A percentile compares a stretch with the other conserved stretches of the same genome.
Conservation (phyloP, 2,329 filamentous ascomycete species). For the Apiospora marii region DNA sequence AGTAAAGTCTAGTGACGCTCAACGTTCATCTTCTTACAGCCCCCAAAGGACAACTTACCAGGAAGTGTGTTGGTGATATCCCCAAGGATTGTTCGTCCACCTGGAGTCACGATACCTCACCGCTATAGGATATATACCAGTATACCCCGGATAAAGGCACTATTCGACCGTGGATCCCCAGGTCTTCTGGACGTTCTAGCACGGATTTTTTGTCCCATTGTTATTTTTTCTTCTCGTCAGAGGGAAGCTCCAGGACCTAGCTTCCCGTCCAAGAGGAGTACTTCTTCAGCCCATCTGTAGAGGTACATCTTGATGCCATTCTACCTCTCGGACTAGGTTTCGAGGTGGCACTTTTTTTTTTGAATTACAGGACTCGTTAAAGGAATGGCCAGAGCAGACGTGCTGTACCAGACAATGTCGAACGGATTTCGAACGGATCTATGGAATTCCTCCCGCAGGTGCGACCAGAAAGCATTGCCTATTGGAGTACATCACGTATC, state of each 20-base stretch:
- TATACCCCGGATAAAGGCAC: slow-evolving; percentile 29
- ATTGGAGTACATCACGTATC: slow-evolving; percentile 31
- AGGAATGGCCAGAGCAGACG: slow-evolving; percentile 28
- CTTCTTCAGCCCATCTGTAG: slow-evolving; percentile 21
- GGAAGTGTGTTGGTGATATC: slow-evolving; percentile 11
- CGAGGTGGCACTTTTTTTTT: slow-evolving; percentile 26
- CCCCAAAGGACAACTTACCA: slow-evolving; percentile 6
- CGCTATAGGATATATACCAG: slow-evolving; percentile 27
- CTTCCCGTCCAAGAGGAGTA: slow-evolving; percentile 19
- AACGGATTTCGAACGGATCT: slow-evolving; percentile 46
- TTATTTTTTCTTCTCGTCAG: slow-evolving; percentile 13
- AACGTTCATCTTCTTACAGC: slow-evolving; percentile 15
- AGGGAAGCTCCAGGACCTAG: slow-evolving; percentile 6
- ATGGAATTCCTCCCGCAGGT: slow-evolving; percentile 62
- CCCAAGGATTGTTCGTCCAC: slow-evolving; percentile 15
- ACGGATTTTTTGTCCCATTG: background rate
- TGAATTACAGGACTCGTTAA: background rate
- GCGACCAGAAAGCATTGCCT: slow-evolving; percentile 45
- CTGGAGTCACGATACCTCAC: slow-evolving; percentile 26
- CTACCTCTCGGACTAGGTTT: slow-evolving; percentile 28
- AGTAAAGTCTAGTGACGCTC: slow-evolving; percentile 21
- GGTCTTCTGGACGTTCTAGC: slow-evolving; percentile 25
- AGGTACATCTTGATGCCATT: slow-evolving; percentile 24
- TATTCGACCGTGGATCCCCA: slow-evolving; percentile 27
- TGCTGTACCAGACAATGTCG: slow-evolving; percentile 41